Conservation (phyloP, 805 yeast genomes). For the Wickerhamomyces queroliae region DNA sequence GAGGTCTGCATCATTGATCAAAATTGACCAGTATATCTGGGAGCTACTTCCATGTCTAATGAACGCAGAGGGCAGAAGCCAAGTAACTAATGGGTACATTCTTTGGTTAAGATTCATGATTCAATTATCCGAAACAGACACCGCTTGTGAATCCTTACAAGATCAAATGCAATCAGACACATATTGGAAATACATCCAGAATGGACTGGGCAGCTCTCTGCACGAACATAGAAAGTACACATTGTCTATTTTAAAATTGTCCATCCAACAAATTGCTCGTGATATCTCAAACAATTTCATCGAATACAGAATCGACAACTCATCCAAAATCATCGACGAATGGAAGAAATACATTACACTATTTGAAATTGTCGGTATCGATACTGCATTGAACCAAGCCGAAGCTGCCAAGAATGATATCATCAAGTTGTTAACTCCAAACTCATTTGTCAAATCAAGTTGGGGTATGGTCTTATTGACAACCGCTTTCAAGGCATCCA, state of each 20-base stretch:
- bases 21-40: constrained; percentile 39
- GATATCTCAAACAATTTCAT: constrained; percentile 28
- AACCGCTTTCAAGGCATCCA: constrained; percentile 69
- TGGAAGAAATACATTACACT: constrained; percentile 76
- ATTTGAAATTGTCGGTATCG: constrained; percentile 76
- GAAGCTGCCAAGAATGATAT: constrained; percentile 71
- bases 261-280: constrained; percentile 40
- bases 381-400: constrained; percentile 81
- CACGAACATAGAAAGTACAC: constrained; percentile 71
- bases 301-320: not conserved
- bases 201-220: constrained; percentile 44
- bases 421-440: constrained; percentile 40
- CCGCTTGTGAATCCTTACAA: not conserved
- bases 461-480: constrained; percentile 75
- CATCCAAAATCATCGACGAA: constrained; percentile 31
- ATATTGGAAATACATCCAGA: constrained; percentile 57
- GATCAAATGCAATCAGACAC: constrained; percentile 4
- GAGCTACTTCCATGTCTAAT: constrained; percentile 32
- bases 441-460: constrained; percentile 50
- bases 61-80: constrained; percentile 22
- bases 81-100: constrained; percentile 38
- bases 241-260: constrained; percentile 55
- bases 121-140: constrained; percentile 3
- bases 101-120: constrained; percentile 53
- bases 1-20: constrained; percentile 32